Evolutionary conservation across 257 asterid species (phyloP).

Genomic region (Rehmannia glutinosa): DNA sequence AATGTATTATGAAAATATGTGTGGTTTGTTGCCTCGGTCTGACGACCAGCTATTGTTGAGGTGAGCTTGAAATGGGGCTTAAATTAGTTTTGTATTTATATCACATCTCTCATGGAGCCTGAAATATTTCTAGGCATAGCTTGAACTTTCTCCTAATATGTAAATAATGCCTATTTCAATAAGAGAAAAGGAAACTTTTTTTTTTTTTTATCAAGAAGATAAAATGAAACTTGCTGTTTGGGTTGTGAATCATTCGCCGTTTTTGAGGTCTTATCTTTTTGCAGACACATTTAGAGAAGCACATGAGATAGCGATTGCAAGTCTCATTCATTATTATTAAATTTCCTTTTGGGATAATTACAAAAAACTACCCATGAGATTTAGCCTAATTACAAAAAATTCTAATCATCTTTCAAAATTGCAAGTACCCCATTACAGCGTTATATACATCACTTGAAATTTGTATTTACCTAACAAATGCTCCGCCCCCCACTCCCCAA

Average conservation of each 20-base stretch:
- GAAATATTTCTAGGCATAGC: neutral
- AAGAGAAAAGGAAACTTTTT: neutral
- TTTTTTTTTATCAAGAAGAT: no score
- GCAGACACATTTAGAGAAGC: neutral
- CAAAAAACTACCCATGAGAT: no score
- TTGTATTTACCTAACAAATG: no score
- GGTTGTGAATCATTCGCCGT: no score
- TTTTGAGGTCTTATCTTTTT: neutral
- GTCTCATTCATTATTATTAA: neutral
- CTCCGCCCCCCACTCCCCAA: no score
- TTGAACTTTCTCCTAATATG: neutral
- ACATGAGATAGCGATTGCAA: neutral
- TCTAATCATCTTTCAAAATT: no score
- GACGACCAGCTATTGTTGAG: conserved; percentile 49
- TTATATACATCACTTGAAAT: no score
- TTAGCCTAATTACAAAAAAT: no score
- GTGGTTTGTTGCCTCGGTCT: conserved; percentile 50
- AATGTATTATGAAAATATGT: conserved; percentile 36
- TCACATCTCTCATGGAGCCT: neutral
- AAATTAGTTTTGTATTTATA: neutral
- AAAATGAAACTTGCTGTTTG: no score
- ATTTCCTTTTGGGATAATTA: no score
- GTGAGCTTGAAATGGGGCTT: conserved; percentile 22
- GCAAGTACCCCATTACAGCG: no score
- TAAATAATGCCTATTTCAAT: neutral